Conservation (phyloP, 371 early-diverging fungal species). For the Smittium mucronatum region DNA sequence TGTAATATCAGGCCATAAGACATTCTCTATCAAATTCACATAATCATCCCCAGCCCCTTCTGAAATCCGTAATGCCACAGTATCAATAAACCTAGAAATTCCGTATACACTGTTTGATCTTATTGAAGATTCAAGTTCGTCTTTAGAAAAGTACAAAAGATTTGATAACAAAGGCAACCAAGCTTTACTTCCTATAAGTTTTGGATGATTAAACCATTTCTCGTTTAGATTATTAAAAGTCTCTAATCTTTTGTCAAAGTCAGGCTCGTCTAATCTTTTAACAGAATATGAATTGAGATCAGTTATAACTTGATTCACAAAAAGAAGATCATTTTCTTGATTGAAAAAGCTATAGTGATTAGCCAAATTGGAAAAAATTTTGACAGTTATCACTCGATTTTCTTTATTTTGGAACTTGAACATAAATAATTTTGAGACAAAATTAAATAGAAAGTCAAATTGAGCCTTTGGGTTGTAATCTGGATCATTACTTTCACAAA, state of each 20-base stretch:
- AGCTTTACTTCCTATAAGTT: conserved; percentile 43
- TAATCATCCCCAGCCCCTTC: conserved; percentile 11
- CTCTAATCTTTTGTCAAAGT: conserved; percentile 67
- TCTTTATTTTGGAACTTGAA: background rate
- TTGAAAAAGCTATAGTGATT: background rate
- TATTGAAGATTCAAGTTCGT: conserved; percentile 74
- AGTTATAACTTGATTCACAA: conserved; percentile 33
- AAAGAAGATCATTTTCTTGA: conserved; percentile 22
- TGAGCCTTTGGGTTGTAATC: background rate
- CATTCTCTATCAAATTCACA: conserved; percentile 5
- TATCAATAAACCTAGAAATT: conserved; percentile 47
- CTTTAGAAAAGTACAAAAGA: conserved; percentile 60
- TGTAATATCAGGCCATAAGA: conserved; percentile 22
- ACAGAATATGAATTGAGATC: conserved; percentile 67
- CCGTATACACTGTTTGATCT: conserved; percentile 69
- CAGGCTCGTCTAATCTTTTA: conserved; percentile 70
- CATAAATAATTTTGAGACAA: background rate
- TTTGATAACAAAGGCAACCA: conserved; percentile 90
- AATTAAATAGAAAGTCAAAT: background rate
- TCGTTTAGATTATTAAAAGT: conserved; percentile 61
- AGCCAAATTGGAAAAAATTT: background rate
- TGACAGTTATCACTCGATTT: background rate
- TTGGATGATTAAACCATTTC: conserved; percentile 36
- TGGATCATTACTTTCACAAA: background rate
- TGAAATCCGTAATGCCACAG: conserved; percentile 26